Evolutionary conservation across 2,329 filamentous ascomycete genomes (phyloP).

Genomic region (Verticillium albo-atrum): DNA sequence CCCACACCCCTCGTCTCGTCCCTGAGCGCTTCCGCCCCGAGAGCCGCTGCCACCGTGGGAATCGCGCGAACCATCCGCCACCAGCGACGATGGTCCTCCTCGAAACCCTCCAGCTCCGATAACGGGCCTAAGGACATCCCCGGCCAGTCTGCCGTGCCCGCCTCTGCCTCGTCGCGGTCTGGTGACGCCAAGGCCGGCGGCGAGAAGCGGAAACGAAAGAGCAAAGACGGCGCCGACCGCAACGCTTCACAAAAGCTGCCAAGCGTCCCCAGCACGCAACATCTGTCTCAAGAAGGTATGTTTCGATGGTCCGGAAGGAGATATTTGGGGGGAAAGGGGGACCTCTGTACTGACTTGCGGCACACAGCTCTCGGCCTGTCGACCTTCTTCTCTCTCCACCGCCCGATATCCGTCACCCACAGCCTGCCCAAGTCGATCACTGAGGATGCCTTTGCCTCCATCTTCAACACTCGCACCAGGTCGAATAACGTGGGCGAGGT

Average conservation of each 20-base stretch:
- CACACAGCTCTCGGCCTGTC: constrained; percentile 77
- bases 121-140: constrained; percentile 49
- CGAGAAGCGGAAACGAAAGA: constrained; percentile 56
- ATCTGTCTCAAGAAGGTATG: constrained; percentile 64
- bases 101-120: constrained; percentile 58
- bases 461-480: constrained; percentile 63
- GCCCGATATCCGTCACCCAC: constrained; percentile 84
- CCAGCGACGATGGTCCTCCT: constrained; percentile 55
- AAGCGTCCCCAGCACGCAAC: constrained; percentile 69
- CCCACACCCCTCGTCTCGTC: constrained; percentile 39
- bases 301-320: constrained; percentile 1
- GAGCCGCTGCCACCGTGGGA: constrained; percentile 26
- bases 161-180: constrained; percentile 37
- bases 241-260: constrained; percentile 57
- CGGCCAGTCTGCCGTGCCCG: constrained; percentile 39
- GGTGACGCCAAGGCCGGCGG: constrained; percentile 36
- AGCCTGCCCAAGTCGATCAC: constrained; percentile 70
- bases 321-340: not conserved
- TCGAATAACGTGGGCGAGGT: constrained; percentile 53
- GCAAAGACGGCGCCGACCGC: constrained; percentile 42
- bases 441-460: constrained; percentile 73
- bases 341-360: not conserved
- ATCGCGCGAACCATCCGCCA: constrained; percentile 24
- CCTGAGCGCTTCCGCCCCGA: constrained; percentile 35
- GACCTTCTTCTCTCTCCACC: constrained; percentile 92